Evolutionary conservation across 192 early-diverging fungal genomes (phyloP).

Genomic region (Mortierella alpina): DNA sequence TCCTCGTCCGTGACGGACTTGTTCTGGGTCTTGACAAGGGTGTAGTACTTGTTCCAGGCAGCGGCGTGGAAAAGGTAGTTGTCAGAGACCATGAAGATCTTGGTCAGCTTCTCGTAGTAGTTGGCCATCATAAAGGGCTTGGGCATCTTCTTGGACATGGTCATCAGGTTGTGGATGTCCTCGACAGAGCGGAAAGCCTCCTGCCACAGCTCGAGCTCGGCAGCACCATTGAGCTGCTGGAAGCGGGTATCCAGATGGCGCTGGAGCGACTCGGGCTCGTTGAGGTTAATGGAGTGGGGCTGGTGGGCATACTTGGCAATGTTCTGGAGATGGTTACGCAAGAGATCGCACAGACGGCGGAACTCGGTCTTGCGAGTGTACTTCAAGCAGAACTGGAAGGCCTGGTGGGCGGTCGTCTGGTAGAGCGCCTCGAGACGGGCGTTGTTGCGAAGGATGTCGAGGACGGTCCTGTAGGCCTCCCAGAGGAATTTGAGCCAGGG

Average conservation of each 20-base stretch:
- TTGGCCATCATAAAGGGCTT: slow-evolving; percentile 96
- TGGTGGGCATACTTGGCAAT: slow-evolving; percentile 94
- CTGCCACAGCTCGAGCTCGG: slow-evolving; percentile 99
- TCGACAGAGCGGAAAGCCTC: slow-evolving; percentile 97
- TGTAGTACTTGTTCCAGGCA: slow-evolving; percentile 93
- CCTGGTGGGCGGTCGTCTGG: slow-evolving; percentile 89
- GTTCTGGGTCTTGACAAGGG: slow-evolving; percentile 76
- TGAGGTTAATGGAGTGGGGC: slow-evolving; percentile 92
- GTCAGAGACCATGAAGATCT: slow-evolving; percentile 96
- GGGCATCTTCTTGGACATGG: slow-evolving; percentile 90
- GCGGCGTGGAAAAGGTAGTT: slow-evolving; percentile 99
- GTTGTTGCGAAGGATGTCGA: slow-evolving; percentile 98
- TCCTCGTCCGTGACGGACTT: slow-evolving; percentile 88
- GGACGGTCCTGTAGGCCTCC: slow-evolving; percentile 98
- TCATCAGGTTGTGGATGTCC: slow-evolving; percentile 95
- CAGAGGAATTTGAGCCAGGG: slow-evolving; percentile 99
- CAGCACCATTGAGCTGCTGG: slow-evolving; percentile 94
- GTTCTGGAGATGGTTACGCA: slow-evolving; percentile 92
- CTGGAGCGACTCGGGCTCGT: slow-evolving; percentile 96
- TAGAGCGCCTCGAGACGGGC: slow-evolving; percentile 93
- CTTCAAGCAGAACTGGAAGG: slow-evolving; percentile 95
- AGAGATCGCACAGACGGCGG: slow-evolving; percentile 96
- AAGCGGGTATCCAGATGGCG: slow-evolving; percentile 97
- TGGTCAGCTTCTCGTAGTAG: slow-evolving; percentile 98
- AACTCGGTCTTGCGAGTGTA: slow-evolving; percentile 99